A percentile compares a stretch with the other conserved stretches of the same genome.
phyloP scores from a whole-genome alignment of 129 eudicot genomes.

The Chrysanthemum makinoi region DNA sequence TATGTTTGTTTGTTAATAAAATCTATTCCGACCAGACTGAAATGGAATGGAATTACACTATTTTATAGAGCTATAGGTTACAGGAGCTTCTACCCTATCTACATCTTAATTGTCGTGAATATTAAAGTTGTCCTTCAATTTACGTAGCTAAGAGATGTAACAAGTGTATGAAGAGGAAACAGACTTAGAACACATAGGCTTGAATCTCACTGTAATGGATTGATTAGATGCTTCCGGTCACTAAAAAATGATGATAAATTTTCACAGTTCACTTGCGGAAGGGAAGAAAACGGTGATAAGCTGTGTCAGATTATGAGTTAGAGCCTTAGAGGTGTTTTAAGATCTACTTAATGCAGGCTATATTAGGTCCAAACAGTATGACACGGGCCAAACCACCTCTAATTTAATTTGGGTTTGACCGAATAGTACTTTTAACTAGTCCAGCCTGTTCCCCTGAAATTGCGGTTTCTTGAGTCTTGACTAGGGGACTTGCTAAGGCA shows the following conservation, averaged over 20 bases:
- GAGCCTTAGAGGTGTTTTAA: neutral
- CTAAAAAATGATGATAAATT: neutral
- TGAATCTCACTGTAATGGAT: neutral
- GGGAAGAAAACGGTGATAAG: neutral
- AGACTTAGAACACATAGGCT: neutral
- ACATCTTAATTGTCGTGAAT: neutral
- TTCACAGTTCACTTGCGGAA: neutral
- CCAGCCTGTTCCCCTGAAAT: too few species aligned
- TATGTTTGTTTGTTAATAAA: neutral
- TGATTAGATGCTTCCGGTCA: neutral
- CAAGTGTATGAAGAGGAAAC: neutral
- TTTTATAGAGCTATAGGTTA: neutral
- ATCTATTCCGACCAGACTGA: neutral
- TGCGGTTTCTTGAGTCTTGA: neutral
- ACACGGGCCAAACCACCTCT: neutral
- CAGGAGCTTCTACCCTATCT: neutral
- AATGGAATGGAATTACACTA: neutral
- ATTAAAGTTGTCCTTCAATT: neutral
- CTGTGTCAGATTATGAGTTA: neutral
- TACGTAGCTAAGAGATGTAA: neutral
- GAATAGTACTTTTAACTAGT: neutral
- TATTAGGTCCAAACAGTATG: neutral
- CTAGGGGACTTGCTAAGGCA: neutral
- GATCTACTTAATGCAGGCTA: neutral
- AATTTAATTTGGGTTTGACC: neutral